Evolutionary conservation across 2,329 filamentous ascomycete genomes (phyloP).

Genomic region (Neopestalotiopsis rosae): DNA sequence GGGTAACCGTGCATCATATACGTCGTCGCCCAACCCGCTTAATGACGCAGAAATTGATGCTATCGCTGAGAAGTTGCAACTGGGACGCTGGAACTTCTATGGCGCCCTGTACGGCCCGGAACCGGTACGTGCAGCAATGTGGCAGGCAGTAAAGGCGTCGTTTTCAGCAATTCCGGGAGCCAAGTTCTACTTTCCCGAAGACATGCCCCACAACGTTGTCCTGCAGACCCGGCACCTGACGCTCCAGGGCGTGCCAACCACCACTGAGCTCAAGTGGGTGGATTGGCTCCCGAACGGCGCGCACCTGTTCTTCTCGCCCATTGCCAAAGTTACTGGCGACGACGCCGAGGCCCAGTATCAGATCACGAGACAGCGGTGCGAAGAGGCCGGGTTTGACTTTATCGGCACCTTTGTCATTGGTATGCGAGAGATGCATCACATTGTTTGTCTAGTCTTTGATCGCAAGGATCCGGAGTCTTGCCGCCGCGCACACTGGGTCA

Average conservation of each 20-base stretch:
- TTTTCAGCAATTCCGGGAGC: slow-evolving; percentile 38
- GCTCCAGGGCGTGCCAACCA: slow-evolving; percentile 41
- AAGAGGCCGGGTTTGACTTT: slow-evolving; percentile 42
- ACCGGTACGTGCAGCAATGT: background rate
- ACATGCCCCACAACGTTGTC: slow-evolving; percentile 38
- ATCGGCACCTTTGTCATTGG: slow-evolving; percentile 47
- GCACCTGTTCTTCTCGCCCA: slow-evolving; percentile 50
- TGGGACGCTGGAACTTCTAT: slow-evolving; percentile 21
- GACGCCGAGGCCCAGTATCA: background rate
- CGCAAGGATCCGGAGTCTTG: slow-evolving; percentile 29
- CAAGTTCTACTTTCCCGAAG: slow-evolving; percentile 38
- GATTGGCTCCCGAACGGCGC: slow-evolving; percentile 50
- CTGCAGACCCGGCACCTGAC: slow-evolving; percentile 37
- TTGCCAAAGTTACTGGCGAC: slow-evolving; percentile 36
- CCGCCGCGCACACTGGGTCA: slow-evolving; percentile 31
- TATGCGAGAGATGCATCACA: slow-evolving; percentile 49
- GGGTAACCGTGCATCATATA: background rate
- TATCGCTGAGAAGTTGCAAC: slow-evolving; percentile 39
- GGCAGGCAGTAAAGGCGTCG: slow-evolving; percentile 35
- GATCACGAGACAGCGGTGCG: slow-evolving; percentile 42
- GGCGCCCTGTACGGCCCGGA: background rate
- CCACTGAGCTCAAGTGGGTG: slow-evolving; percentile 46
- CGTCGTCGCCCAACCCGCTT: slow-evolving; percentile 43
- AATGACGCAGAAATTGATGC: slow-evolving; percentile 44
- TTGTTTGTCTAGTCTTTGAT: slow-evolving; percentile 41